Conservation (phyloP, 1,284 basidiomycete genomes). For the Schizophyllum amplum region DNA sequence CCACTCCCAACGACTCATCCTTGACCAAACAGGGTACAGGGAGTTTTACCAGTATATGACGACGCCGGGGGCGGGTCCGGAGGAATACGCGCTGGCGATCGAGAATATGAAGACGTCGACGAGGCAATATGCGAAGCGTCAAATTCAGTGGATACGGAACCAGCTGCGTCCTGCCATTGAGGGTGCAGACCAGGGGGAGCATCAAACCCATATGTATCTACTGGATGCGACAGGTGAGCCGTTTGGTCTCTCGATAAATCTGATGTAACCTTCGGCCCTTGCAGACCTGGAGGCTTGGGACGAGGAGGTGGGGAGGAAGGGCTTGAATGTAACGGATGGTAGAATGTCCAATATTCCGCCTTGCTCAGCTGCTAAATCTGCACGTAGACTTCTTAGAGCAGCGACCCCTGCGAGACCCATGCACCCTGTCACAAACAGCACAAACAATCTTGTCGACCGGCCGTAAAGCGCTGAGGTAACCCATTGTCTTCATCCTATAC, state of each 20-base stretch:
- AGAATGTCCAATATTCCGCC: conserved; percentile 20
- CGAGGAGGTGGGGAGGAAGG: conserved; percentile 45
- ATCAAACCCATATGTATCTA: conserved; percentile 43
- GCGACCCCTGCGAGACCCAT: conserved; percentile 50
- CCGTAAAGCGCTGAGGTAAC: conserved; percentile 40
- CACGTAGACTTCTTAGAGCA: conserved; percentile 52
- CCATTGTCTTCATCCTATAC: conserved; percentile 2
- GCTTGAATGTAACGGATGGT: conserved; percentile 42
- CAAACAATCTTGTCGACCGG: conserved; percentile 38
- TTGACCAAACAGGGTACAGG: conserved; percentile 62
- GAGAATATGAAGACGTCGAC: conserved; percentile 84
- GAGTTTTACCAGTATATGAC: conserved; percentile 74
- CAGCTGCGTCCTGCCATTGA: conserved; percentile 78
- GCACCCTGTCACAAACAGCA: conserved; percentile 48
- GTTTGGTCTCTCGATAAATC: not conserved
- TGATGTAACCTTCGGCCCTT: conserved; percentile 4
- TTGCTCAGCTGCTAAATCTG: not conserved
- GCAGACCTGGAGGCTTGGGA: conserved; percentile 27
- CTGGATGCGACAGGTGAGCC: conserved; percentile 70
- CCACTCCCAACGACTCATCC: too few relatives aligned
- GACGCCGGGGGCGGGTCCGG: conserved; percentile 29
- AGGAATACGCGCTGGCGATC: conserved; percentile 51
- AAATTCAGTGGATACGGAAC: conserved; percentile 89
- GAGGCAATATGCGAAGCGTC: conserved; percentile 86
- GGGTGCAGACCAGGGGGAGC: conserved; percentile 36